phyloP scores from a whole-genome alignment of 1,284 basidiomycete species.

The Heterobasidion occidentale region DNA sequence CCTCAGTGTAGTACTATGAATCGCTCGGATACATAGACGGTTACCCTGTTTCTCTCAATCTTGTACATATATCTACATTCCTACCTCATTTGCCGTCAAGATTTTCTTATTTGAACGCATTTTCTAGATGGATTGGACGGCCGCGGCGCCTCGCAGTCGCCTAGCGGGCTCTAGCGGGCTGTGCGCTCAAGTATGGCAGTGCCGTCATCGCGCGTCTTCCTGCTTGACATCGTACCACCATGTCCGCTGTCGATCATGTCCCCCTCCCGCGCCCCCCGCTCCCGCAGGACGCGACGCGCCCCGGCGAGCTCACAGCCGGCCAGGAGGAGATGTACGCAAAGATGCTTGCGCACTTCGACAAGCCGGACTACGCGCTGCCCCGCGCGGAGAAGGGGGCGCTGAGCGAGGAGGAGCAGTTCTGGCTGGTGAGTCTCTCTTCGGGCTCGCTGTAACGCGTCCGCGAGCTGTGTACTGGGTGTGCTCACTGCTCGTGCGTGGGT shows the following conservation, averaged over 20 bases:
- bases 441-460: neutral
- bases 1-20: no score
- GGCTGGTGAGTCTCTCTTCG: constrained; percentile 42
- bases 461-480: neutral
- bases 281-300: constrained; percentile 22
- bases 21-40: no score
- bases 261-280: constrained; percentile 20
- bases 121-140: no score
- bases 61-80: no score
- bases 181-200: no score
- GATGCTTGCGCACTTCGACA: constrained; percentile 53
- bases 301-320: constrained; percentile 29
- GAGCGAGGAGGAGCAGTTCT: constrained; percentile 63
- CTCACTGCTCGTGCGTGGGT: constrained; percentile 87
- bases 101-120: no score
- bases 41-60: no score
- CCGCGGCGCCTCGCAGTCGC: no score
- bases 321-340: constrained; percentile 45
- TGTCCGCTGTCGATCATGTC: neutral
- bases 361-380: constrained; percentile 44
- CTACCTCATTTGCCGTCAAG: no score
- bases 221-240: neutral
- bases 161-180: no score
- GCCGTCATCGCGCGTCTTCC: neutral
- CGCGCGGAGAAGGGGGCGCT: constrained; percentile 35